Percentiles rank a stretch among this genome's conserved stretches.
Evolutionary conservation across 176 grass and related monocot species (phyloP).

Genomic region (Eleusine indica): DNA sequence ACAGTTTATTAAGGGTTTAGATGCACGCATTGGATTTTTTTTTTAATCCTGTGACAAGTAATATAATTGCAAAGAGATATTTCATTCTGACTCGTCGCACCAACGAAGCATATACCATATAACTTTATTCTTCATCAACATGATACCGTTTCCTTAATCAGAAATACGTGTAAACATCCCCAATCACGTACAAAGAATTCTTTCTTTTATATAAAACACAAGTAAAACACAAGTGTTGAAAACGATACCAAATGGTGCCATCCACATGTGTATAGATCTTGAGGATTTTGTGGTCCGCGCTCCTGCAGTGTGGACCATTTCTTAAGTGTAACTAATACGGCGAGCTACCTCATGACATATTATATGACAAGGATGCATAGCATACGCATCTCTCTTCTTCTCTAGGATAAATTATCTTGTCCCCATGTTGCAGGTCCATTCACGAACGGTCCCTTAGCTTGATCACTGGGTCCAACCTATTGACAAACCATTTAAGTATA

Average conservation of each 20-base stretch:
- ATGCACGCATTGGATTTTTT: neutral
- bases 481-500: conserved; percentile 32
- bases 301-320: conserved; percentile 18
- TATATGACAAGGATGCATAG: conserved; percentile 27
- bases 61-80: neutral
- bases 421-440: conserved; percentile 35
- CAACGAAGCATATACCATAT: too few species aligned
- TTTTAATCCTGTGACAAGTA: neutral
- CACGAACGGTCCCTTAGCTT: conserved; percentile 19
- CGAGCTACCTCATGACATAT: conserved; percentile 29
- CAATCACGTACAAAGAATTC: neutral
- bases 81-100: neutral
- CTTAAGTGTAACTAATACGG: conserved; percentile 13
- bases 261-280: conserved; percentile 42
- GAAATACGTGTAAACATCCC: neutral
- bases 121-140: too few species aligned
- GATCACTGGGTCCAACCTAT: conserved; percentile 37
- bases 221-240: neutral
- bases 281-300: conserved; percentile 34
- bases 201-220: neutral
- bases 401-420: conserved; percentile 21
- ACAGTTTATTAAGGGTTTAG: too few species aligned
- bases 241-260: neutral
- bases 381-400: neutral
- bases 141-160: neutral